Base-by-base conservation (phyloP, 768 basidiomycete species). In the Lentinula edodes region DNA sequence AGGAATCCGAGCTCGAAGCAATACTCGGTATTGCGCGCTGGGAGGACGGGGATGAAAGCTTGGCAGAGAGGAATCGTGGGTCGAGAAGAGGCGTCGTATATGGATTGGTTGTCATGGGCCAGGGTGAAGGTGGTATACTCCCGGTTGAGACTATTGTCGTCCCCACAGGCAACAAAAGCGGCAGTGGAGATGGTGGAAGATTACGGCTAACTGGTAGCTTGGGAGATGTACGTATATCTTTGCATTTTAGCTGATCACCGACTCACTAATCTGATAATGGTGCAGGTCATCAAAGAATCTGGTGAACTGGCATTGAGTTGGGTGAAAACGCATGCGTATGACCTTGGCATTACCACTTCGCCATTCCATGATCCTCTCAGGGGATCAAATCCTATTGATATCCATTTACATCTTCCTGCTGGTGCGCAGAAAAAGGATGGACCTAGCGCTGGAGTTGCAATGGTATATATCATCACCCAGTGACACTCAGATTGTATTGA, bases 381-480 rank as follows among this genome's bases (percentile, higher is more conserved):
- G 67, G 78, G 85, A 7, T 87, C 86, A 0, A 82, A 89, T 56
- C 73, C 78, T 20, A 83, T 94, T 51, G 93, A 98, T 68, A 76
- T 98, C 9, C 95, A 98, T 67, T 75, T 95, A 15, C 95, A 97
- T 69, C 77, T 96, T 8, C 95, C 95, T 0, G 83, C 90, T 1
- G 95, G 95, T 0, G 90, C 93, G 2, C 90, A 94, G 72, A 93
- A 88, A 81, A 97, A 96, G 76, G 94, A 96, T 67, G 94, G 95
- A 0, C 93, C 94, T 0, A 92, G 90, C 68, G 94, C 93, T 0
- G 94, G 94, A 2, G 80, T 95, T 23, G 91, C 91, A 0, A 93
- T 95, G 85, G 90, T 92, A 63, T 61, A 78, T 69, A 51, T 39
- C 6, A 15, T 50, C 28, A 28, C 28, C 28, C 2, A 16, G 7